phyloP scores from a whole-genome alignment of 1,284 basidiomycete species.

The Neotropicomus parvogracilis region DNA sequence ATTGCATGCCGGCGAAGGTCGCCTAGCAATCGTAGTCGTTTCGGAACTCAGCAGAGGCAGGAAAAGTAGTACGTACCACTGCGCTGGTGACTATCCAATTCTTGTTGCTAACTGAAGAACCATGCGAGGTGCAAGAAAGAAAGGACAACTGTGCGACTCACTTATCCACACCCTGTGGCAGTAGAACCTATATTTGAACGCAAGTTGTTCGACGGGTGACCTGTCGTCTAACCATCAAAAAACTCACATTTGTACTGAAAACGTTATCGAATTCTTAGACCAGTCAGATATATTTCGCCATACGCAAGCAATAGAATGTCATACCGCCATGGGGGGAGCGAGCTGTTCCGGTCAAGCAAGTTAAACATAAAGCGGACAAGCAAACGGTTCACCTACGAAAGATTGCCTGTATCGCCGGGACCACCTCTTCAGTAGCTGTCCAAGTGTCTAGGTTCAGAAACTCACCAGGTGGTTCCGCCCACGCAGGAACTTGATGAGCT shows the following conservation, averaged over 20 bases:
- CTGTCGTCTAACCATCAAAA: too few relatives aligned
- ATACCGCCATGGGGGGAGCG: not conserved
- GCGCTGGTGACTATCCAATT: conserved; percentile 3
- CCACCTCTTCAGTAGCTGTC: not conserved
- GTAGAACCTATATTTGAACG: conserved; percentile 4
- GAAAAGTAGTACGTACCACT: conserved; percentile 1
- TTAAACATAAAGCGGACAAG: not conserved
- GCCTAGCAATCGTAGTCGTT: not conserved
- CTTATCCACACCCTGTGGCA: conserved; percentile 13
- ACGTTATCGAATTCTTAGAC: not conserved
- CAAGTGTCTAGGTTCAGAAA: not conserved
- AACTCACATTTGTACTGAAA: conserved; percentile 5
- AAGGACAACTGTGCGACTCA: not conserved
- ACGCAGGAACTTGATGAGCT: not conserved
- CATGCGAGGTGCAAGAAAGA: not conserved
- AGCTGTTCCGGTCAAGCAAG: not conserved
- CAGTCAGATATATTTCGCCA: not conserved
- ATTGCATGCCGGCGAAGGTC: not conserved
- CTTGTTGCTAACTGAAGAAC: conserved; percentile 2
- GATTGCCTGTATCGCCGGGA: not conserved
- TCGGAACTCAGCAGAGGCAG: not conserved
- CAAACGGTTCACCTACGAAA: not conserved
- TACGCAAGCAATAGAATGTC: not conserved
- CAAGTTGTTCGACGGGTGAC: not conserved
- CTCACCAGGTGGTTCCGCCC: not conserved